Evolutionary conservation across 371 early-diverging fungal species (phyloP).

Genomic region (Mucor velutinosus): DNA sequence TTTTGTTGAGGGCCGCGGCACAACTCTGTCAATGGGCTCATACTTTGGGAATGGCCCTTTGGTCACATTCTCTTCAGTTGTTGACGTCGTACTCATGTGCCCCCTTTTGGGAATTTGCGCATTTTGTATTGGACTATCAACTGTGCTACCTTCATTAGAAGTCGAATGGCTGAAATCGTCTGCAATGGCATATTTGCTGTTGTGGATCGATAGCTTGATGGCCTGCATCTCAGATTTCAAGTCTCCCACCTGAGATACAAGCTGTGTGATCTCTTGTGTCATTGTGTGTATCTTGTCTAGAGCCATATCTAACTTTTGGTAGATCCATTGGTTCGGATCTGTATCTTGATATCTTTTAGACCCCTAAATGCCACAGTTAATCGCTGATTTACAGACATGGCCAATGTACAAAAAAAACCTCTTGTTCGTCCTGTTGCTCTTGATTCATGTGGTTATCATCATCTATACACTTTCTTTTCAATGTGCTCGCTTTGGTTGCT

Average conservation of each 20-base stretch:
- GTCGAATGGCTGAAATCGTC: not conserved
- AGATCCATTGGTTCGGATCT: not conserved
- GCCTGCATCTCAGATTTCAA: not conserved
- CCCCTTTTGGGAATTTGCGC: not conserved
- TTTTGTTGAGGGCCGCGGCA: conserved; percentile 15
- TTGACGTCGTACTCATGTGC: not conserved
- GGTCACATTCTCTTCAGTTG: not conserved
- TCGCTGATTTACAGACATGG: not conserved
- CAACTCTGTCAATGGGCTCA: not conserved
- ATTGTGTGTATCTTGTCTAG: not conserved
- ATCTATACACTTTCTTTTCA: not conserved
- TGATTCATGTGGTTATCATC: not conserved
- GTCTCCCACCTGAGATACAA: not conserved
- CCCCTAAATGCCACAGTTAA: not conserved
- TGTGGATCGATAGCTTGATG: not conserved
- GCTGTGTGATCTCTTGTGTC: not conserved
- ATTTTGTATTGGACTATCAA: not conserved
- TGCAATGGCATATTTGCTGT: not conserved
- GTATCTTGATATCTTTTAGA: not conserved
- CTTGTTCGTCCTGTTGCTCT: not conserved
- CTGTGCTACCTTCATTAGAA: not conserved
- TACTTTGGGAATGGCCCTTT: conserved; percentile 13
- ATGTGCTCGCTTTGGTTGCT: not conserved
- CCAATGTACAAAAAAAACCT: not conserved
- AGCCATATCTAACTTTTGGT: not conserved